phyloP scores from a whole-genome alignment of 2,329 filamentous ascomycete species.

The Ascochyta fabae region DNA sequence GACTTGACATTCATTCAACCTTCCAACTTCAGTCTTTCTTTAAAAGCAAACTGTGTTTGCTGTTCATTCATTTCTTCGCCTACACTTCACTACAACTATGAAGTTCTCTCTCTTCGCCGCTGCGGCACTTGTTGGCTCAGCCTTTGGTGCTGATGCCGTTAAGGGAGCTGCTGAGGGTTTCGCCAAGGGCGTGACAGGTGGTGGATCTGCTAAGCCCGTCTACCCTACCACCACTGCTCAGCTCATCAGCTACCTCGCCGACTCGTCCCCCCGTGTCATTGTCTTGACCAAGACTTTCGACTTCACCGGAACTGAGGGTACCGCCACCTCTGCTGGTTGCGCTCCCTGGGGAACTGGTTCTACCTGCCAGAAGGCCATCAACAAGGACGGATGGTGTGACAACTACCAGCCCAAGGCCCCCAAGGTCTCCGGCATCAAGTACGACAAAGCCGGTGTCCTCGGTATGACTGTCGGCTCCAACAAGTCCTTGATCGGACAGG shows the following conservation, averaged over 20 bases:
- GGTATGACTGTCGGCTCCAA: conserved; percentile 63
- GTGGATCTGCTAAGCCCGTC: conserved; percentile 29
- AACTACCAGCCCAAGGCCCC: conserved; percentile 65
- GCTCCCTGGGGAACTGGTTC: conserved; percentile 60
- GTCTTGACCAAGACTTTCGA: conserved; percentile 63
- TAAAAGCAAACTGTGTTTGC: conserved; percentile 52
- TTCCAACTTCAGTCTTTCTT: conserved; percentile 49
- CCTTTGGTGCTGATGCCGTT: conserved; percentile 47
- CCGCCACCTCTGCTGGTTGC: conserved; percentile 61
- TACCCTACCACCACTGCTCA: conserved; percentile 50
- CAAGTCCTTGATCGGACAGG: conserved; percentile 64
- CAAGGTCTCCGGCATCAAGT: conserved; percentile 50
- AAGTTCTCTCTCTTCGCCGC: conserved; percentile 28
- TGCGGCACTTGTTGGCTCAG: conserved; percentile 26
- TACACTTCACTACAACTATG: conserved; percentile 40
- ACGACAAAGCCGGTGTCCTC: conserved; percentile 60
- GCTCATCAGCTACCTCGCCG: conserved; percentile 65
- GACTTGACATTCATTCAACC: conserved; percentile 30
- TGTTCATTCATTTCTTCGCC: conserved; percentile 23
- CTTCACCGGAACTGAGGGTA: conserved; percentile 64
- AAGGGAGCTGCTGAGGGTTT: conserved; percentile 37
- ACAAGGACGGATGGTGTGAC: conserved; percentile 62
- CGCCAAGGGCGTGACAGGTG: conserved; percentile 45
- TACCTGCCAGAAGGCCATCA: conserved; percentile 65
- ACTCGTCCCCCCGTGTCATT: conserved; percentile 62